Evolutionary conservation across 805 yeast species (phyloP), one percentile per base, ranked within the genome.

Genomic region (Pichia phayaonensis): DNA sequence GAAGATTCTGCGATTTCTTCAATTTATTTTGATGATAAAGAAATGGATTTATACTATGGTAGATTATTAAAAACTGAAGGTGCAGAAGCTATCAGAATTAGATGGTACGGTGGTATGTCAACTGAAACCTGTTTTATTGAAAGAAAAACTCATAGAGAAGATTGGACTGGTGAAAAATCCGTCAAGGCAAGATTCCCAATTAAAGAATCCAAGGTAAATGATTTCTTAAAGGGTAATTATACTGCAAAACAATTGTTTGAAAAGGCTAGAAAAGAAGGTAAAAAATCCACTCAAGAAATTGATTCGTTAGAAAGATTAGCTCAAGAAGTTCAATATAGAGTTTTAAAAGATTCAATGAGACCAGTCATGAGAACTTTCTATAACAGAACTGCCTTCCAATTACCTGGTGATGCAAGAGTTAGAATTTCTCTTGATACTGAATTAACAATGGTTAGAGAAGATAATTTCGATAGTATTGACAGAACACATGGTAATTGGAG

Each of bases 131-230:
- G 92, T 50, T 94, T 94, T 56, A 96, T 92, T 45, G 99, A 94
- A 71, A 81, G 99, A 69, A 94, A 94, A 69, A 94, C 99, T 7
- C 99, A 94, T 66, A 80, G 99, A 69, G 99, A 94, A 69, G 99
- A 94, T 73, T 92, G 99, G 99, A 94, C 99, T 3, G 99, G 99
- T 60, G 99, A 94, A 68, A 92, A 92, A 70, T 88, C 97, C n/a
- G 99, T 94, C 57, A 94, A 94, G 71, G 98, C 98, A 6, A 80
- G 99, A 67, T 94, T 94, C 70, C 83, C 92, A 21, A 71, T 94
- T 58, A 94, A 90, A 67, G 99, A 94, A 67, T 88, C 85, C 66
- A 79, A 89, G 63, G 90, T 92, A 46, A 94, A 94, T 64, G 80
- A 81, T 46, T 94, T 89, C 66, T 67, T 92, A 71, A 70, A 72